Evolutionary conservation across 345 rosid genomes (phyloP).

Genomic region (Angophora floribunda): DNA sequence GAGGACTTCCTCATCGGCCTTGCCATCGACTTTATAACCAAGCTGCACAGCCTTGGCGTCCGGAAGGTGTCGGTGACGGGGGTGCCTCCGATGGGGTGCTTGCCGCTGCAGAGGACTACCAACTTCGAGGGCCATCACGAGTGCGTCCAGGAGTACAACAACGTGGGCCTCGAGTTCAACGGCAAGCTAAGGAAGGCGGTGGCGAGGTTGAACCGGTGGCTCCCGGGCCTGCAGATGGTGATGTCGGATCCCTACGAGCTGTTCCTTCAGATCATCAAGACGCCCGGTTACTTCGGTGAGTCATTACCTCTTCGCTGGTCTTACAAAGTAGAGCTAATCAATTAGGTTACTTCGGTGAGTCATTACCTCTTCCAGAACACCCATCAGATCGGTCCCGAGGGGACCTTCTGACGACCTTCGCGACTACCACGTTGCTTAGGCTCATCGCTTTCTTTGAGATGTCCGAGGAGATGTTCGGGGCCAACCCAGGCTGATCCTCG

Average conservation of each 20-base stretch:
- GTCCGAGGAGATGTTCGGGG: neutral
- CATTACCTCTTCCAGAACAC: neutral
- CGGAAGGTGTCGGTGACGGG: conserved; percentile 47
- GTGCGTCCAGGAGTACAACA: conserved; percentile 32
- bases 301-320: neutral
- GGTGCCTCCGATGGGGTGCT: conserved; percentile 65
- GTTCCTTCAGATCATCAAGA: conserved; percentile 23
- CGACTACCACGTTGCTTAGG: neutral
- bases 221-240: conserved; percentile 29
- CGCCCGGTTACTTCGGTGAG: conserved; percentile 34
- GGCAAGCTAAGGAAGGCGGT: conserved; percentile 21
- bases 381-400: neutral
- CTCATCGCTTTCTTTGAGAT: neutral
- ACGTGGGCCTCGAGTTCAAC: conserved; percentile 40
- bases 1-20: conserved; percentile 35
- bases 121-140: conserved; percentile 14
- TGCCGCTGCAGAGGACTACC: conserved; percentile 54
- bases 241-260: conserved; percentile 18
- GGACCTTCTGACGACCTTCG: neutral
- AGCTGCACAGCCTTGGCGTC: conserved; percentile 35
- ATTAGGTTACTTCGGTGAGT: conserved; percentile 21
- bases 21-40: conserved; percentile 16
- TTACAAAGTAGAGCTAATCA: neutral
- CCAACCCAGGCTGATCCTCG: neutral
- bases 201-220: conserved; percentile 27